Evolutionary conservation across 805 yeast species (phyloP), one percentile per base, ranked within the genome.

Genomic region (Wickerhamomyces bisporus): DNA sequence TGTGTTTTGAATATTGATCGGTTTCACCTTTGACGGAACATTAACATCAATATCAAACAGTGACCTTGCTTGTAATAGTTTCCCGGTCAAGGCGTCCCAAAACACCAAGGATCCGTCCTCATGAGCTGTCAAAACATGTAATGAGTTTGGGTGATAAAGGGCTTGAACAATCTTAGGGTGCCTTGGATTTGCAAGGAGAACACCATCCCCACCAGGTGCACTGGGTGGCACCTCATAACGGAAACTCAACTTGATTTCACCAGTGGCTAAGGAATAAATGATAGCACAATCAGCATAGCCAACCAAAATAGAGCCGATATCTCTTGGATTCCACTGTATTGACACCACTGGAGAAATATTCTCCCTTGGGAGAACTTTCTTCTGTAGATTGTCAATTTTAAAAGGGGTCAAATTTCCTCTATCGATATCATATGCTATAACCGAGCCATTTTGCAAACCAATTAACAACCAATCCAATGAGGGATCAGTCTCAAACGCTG

Each of bases 81-180:
- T 75, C 1, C 94, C 96, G 26, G 79, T 79, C 24, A 78, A 71
- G 1, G 86, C 83, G 59, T 93, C 98, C 97, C 98, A 93, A 54
- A 93, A 93, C 2, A 78, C 95, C 26, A 93, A 52, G 0, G 94
- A 75, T 38, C 91, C 91, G 53, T 89, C 96, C 17, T 67, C 79
- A 58, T 91, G 94, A 3, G 78, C 72, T 0, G 96, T 81, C 16
- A 85, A 71, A 3, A 86, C 63, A 55, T 89, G 95, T 32, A 88
- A 71, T 0, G 98, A 96, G 54, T 87, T 87, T 3, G 99, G 98
- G 59, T 91, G 97, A 76, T 86, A 93, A 25, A 76, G 66, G 0
- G 95, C 80, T 35, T 79, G 63, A 1, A 63, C 41, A 0, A 70
- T 49, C 17, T 53, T 57, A 3, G 80, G 79, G n/a, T 42, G 50